These are phyloP conservation scores for Penicillium argentinense DNA, from an alignment of 495 filamentous ascomycete genomes.

Conservation along the genomic window DNA sequence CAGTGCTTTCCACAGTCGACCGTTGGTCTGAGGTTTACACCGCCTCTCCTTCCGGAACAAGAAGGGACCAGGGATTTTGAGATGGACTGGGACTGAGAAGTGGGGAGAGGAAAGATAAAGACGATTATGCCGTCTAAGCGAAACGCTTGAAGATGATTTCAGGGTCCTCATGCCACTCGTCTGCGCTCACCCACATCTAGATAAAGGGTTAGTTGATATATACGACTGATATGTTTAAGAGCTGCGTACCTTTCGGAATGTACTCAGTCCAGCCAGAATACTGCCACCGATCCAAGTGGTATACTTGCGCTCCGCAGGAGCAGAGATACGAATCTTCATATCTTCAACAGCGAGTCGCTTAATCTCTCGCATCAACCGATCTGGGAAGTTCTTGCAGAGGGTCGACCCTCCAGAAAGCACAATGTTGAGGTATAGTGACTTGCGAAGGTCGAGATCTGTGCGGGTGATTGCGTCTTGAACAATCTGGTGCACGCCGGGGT, in stretches of 20 bases:
- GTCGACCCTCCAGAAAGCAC: constrained; percentile 95
- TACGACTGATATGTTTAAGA: neutral
- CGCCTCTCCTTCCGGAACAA: neutral
- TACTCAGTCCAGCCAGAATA: constrained; percentile 94
- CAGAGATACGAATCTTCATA: constrained; percentile 99
- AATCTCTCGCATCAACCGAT: constrained; percentile 86
- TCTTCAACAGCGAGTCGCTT: constrained; percentile 93
- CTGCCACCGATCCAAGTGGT: constrained; percentile 98
- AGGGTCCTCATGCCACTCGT: constrained; percentile 99
- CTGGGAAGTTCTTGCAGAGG: constrained; percentile 90
- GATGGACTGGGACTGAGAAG: neutral
- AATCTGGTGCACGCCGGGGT: constrained; percentile 95
- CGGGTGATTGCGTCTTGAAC: constrained; percentile 94
- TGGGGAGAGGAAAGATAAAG: neutral
- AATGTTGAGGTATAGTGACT: constrained; percentile 92
- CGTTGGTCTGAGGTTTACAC: constrained; percentile 2
- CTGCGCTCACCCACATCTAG: constrained; percentile 98
- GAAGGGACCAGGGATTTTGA: constrained; percentile 1
- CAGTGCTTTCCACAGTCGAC: neutral
- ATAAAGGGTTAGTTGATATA: constrained; percentile 6
- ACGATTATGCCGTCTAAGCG: constrained; percentile 49
- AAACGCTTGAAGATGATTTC: constrained; percentile 98
- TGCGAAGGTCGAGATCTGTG: constrained; percentile 96
- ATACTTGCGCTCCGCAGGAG: constrained; percentile 95
- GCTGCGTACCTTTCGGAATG: constrained; percentile 86